A percentile compares a stretch with the other conserved stretches of the same genome.
These are phyloP conservation scores for Primulina eburnea DNA, from an alignment of 257 asterid genomes.

Conservation along the genomic window DNA sequence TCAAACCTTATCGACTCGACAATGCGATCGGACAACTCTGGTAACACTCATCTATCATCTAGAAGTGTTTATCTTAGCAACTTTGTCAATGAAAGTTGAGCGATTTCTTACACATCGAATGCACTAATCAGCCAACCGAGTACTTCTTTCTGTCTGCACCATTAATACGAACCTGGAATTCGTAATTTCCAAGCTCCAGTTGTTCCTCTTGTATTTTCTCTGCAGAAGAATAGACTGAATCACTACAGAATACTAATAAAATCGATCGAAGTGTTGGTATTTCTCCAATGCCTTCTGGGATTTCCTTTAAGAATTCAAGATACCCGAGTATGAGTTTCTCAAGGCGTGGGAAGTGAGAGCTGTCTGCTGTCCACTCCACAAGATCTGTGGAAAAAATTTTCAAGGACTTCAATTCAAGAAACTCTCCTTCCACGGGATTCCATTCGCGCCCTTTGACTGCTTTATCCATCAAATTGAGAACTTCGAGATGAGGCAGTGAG, in stretches of 20 bases:
- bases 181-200: background rate
- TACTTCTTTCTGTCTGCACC: no score
- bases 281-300: constrained; percentile 22
- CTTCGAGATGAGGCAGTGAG: constrained; percentile 26
- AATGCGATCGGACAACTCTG: no score
- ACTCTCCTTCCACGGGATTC: constrained; percentile 22
- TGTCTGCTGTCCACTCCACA: no score
- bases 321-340: no score
- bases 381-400: no score
- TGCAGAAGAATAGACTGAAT: background rate
- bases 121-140: no score
- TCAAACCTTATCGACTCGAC: no score
- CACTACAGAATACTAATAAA: background rate
- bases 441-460: constrained; percentile 1
- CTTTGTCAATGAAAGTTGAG: no score
- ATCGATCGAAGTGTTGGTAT: constrained; percentile 1
- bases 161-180: background rate
- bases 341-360: no score
- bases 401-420: background rate
- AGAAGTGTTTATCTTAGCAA: no score
- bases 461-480: background rate
- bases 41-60: no score
- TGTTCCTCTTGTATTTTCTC: background rate
- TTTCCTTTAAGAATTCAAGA: constrained; percentile 3
- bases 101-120: no score